Evolutionary conservation across 768 basidiomycete species (phyloP), one percentile per base, ranked within the genome.

Genomic region (Tulasnella sp.): DNA sequence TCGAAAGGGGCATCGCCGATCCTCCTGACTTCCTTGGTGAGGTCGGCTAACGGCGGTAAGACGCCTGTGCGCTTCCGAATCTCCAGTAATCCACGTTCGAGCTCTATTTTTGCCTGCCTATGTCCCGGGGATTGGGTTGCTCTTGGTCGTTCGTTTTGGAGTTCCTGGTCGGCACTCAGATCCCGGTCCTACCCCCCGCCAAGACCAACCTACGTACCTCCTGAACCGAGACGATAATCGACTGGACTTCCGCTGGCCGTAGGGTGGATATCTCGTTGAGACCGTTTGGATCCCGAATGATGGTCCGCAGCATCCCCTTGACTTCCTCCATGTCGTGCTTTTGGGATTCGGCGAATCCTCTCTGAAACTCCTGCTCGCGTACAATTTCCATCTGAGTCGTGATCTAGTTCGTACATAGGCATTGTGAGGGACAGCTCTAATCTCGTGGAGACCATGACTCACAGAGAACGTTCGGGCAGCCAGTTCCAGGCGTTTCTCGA

Each of bases 221-320:
- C 83, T 89, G 88, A 31, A 89, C 84, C 54, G 85, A 85, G 77
- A 86, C 84, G 88, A 89, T 89, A 64, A 88, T 84, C 46, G 86
- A 84, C 76, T 88, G 84, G 44, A 86, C 84, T 46, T 82, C 82
- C 72, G 84, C 82, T 18, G 87, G 85, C 84, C 87, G 81, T 42
- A 89, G 80, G 18, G 7, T 46, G 6, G 74, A 46, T 0, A 83
- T 78, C 84, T 84, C 58, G 72, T 83, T 85, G 82, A 89, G 85
- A 75, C 88, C 87, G n/a, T 86, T 84, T 4, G 80, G 83, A 81
- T 83, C 85, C 69, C 83, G 82, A 24, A 88, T 83, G 46, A 89
- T 86, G 1, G 81, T 83, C 73, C 86, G 85, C n/a, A 87, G 83
- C 22, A 86, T 80, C 24, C 86, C 85, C 16, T 41, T 46, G 12